Base-by-base conservation (phyloP, 2,329 filamentous ascomycete genomes). In the Sphaceloma murrayae region DNA sequence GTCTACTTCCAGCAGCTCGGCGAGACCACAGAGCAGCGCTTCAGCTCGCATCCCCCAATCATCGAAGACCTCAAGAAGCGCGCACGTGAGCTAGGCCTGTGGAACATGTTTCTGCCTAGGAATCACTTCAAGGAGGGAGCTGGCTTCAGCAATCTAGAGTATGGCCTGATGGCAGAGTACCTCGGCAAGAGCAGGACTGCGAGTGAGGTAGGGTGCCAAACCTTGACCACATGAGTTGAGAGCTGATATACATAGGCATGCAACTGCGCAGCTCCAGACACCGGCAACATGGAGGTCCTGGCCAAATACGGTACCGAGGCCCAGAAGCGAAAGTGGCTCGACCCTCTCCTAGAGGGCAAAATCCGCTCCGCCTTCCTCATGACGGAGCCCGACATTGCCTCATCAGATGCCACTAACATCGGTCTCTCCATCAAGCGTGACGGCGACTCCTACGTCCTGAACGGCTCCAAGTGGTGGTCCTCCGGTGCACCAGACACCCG, bases 401-500 rank as follows among this genome's bases (percentile, higher is more conserved):
- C 64, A 17, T 69, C 66, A 4, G 69, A 72, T 49, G 69, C 68
- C 11, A 72, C 68, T 18, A 67, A 72, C 52, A 68, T 72, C 51
- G 49, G 46, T 13, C 70, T 98, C 60, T 75, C 73, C 48, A 95
- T 98, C 61, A 74, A 69, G 53, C 78, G 76, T 47, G 86, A 95
- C 52, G 89, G 88, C 8, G 78, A 91, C 58, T 78, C 91, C 55
- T 95, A 91, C 60, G 78, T 96, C 13, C 73, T 98, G 44, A 95
- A 96, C 59, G 91, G 91, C 46, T 75, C 78, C 55, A 98, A 98
- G 85, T 98, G 91, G 91, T 98, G 91, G 91, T 94, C 86, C 19
- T 94, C 85, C 51, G 91, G 91, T 52, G 87, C 88, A 13, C 91
- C 91, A 47, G 91, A 98, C 67, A 83, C 82, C 47, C 77, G 89